These are phyloP conservation scores for Fabrea salina DNA, from an alignment of 169 alveolate species.

Conservation along the genomic window DNA sequence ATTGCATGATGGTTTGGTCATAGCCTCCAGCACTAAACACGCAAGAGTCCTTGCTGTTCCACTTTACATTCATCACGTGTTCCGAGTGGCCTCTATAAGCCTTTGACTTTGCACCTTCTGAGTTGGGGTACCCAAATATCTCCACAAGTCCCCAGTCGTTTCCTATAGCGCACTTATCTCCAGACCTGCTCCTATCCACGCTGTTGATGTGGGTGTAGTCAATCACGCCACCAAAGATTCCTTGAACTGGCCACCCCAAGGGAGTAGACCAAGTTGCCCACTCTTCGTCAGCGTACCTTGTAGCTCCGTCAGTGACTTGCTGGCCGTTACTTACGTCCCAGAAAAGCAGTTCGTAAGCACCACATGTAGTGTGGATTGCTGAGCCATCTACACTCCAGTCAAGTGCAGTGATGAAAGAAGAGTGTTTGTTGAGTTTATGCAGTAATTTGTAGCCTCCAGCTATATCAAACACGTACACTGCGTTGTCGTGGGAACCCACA, in stretches of 20 bases:
- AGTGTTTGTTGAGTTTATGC: conserved; percentile 57
- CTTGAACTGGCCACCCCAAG: conserved; percentile 83
- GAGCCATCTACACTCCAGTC: conserved; percentile 51
- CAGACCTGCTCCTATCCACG: conserved; percentile 55
- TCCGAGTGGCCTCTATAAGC: conserved; percentile 79
- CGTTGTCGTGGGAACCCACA: conserved; percentile 80
- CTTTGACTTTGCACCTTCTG: conserved; percentile 54
- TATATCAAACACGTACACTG: conserved; percentile 67
- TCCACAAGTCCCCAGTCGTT: conserved; percentile 81
- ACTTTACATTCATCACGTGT: conserved; percentile 73
- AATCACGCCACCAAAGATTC: conserved; percentile 74
- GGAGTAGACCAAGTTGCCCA: conserved; percentile 71
- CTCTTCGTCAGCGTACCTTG: conserved; percentile 55
- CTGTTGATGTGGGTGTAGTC: conserved; percentile 78
- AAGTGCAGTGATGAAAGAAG: conserved; percentile 65
- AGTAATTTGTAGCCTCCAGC: conserved; percentile 37
- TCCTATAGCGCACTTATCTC: conserved; percentile 56
- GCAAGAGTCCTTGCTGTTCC: conserved; percentile 60
- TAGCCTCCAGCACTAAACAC: conserved; percentile 77
- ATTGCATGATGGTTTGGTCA: conserved; percentile 76
- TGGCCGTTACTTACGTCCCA: conserved; percentile 55
- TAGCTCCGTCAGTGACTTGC: conserved; percentile 66
- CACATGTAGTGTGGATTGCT: conserved; percentile 65
- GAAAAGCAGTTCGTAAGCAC: conserved; percentile 79
- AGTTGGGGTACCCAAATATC: conserved; percentile 70